Evolutionary conservation across 2,329 filamentous ascomycete species (phyloP).

Genomic region (Ceratocystis alfenasii): DNA sequence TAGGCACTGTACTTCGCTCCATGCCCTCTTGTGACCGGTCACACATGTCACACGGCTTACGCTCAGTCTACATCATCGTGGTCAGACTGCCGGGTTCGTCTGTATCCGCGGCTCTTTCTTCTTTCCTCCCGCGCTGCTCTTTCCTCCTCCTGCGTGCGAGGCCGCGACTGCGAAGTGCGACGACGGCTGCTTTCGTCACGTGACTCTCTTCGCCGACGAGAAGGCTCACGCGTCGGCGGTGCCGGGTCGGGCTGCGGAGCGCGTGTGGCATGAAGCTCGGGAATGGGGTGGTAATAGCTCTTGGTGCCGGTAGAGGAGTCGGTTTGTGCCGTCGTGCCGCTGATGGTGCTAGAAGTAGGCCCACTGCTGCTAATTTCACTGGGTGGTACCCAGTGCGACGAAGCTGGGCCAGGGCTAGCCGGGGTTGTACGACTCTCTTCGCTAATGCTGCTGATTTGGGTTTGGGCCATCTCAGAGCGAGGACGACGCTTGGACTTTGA

Average conservation of each 20-base stretch:
- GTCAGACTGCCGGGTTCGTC: conserved; percentile 16
- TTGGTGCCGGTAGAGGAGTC: conserved; percentile 44
- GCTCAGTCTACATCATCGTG: conserved; percentile 15
- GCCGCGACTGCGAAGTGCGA: conserved; percentile 18
- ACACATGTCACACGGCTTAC: too few species aligned
- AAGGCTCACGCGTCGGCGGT: conserved; percentile 20
- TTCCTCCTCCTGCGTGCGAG: conserved; percentile 27
- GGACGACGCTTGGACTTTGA: conserved; percentile 23
- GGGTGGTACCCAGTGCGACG: conserved; percentile 15
- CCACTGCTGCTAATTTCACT: conserved; percentile 9
- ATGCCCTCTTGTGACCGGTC: too few species aligned
- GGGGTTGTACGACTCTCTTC: neutral
- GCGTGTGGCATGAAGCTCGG: conserved; percentile 34
- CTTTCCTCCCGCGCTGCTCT: conserved; percentile 29
- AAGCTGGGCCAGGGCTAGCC: neutral
- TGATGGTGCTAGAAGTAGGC: conserved; percentile 19
- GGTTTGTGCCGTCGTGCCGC: conserved; percentile 22
- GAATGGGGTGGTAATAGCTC: conserved; percentile 45
- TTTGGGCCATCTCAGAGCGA: conserved; percentile 26
- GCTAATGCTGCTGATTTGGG: conserved; percentile 24
- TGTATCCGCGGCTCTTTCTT: conserved; percentile 26
- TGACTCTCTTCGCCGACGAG: conserved; percentile 15
- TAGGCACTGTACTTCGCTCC: too few species aligned
- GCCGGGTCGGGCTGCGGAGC: neutral
- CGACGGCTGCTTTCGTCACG: conserved; percentile 9